Conservation (phyloP, 225 moss, liverwort and hornwort species). For the Anthoceros angustus region DNA sequence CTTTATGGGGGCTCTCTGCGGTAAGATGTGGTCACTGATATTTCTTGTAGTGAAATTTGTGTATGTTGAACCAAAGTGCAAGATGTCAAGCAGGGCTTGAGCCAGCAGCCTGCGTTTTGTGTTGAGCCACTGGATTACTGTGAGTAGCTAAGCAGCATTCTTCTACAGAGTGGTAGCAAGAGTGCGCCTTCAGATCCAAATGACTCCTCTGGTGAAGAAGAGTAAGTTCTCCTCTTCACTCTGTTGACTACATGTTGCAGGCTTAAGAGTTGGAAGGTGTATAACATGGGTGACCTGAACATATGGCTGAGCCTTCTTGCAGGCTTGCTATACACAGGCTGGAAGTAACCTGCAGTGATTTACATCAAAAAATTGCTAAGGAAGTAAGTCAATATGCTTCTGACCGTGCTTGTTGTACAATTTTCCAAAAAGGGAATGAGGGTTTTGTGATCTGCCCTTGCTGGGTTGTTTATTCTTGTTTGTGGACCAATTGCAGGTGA, state of each 20-base stretch:
- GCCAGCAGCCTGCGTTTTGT: not conserved
- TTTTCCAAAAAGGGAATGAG: not conserved
- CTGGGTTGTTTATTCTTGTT: not conserved
- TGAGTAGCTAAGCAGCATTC: conserved; percentile 1
- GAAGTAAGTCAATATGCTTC: conserved; percentile 33
- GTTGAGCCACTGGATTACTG: not conserved
- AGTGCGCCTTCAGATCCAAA: conserved; percentile 23
- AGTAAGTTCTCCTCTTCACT: conserved; percentile 16
- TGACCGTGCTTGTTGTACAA: not conserved
- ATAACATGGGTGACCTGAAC: not conserved
- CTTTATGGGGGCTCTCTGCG: conserved; percentile 55
- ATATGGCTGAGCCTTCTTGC: conserved; percentile 3
- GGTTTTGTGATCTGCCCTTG: not conserved
- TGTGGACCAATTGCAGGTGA: conserved; percentile 50
- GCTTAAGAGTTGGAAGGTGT: not conserved
- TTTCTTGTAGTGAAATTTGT: not conserved
- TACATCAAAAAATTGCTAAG: conserved; percentile 72
- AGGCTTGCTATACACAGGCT: conserved; percentile 81
- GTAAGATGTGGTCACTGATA: conserved; percentile 22
- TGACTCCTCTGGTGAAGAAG: conserved; percentile 37
- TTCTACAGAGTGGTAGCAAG: conserved; percentile 43
- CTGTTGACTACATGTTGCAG: not conserved
- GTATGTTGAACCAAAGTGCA: not conserved
- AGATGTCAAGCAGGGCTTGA: not conserved
- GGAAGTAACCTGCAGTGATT: conserved; percentile 80